These are phyloP conservation scores for Mallotus nudiflorus DNA, from an alignment of 345 rosid genomes.

Conservation along the genomic window DNA sequence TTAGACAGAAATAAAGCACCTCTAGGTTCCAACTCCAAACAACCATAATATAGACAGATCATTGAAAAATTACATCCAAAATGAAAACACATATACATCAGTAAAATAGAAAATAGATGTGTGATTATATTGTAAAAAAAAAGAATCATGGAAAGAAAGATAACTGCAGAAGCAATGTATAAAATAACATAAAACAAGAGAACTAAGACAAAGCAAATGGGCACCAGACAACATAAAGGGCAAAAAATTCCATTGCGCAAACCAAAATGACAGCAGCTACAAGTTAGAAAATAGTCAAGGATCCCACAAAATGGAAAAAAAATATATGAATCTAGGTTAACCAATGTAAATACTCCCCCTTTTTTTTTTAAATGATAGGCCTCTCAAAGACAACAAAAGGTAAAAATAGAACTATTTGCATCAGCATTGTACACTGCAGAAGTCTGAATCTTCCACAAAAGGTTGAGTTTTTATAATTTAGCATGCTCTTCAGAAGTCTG, in stretches of 20 bases:
- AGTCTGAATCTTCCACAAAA: too few species aligned
- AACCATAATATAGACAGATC: too few species aligned
- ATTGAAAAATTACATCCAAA: background rate
- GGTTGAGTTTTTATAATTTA: too few species aligned
- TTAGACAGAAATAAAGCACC: too few species aligned
- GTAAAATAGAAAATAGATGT: background rate
- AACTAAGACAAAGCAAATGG: conserved; percentile 2
- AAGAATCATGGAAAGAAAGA: background rate
- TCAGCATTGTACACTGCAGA: too few species aligned
- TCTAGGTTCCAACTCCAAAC: too few species aligned
- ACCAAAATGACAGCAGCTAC: conserved; percentile 13
- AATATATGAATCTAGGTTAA: background rate
- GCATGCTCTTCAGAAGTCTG: too few species aligned
- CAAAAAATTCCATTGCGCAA: background rate
- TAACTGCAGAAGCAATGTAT: background rate
- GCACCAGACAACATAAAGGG: background rate
- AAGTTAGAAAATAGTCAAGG: conserved; percentile 10
- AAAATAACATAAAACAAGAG: background rate
- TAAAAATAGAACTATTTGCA: background rate
- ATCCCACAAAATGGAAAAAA: background rate
- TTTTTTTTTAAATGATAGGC: background rate
- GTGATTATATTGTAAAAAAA: background rate
- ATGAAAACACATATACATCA: background rate
- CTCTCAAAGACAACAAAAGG: too few species aligned
- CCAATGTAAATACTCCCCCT: background rate